Conservation (phyloP, 352 stramenopile species). For the Pythium chondricola region DNA sequence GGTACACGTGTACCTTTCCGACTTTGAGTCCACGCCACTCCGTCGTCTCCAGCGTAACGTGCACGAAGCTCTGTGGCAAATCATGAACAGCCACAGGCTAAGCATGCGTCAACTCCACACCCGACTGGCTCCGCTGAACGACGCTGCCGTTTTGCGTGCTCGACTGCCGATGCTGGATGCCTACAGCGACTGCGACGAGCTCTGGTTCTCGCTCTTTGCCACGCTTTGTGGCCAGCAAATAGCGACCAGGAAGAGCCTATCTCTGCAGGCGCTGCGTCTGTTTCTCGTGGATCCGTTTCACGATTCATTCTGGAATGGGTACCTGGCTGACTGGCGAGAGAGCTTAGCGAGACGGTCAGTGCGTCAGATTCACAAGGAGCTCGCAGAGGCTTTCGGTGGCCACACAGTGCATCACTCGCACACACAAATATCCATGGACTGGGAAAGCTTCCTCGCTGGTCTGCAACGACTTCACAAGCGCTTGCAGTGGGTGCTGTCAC, state of each 20-base stretch:
- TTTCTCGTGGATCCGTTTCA: slow-evolving; percentile 16
- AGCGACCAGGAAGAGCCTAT: not conserved
- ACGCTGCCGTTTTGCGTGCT: not conserved
- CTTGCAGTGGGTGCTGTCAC: not conserved
- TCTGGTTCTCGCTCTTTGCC: slow-evolving; percentile 7
- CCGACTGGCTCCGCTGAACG: not conserved
- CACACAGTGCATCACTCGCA: no score
- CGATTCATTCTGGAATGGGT: slow-evolving; percentile 8
- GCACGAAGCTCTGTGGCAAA: slow-evolving; percentile 12
- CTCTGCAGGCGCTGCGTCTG: slow-evolving; percentile 1
- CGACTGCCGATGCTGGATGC: slow-evolving; percentile 1
- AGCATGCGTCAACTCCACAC: slow-evolving; percentile 4
- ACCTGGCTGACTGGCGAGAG: slow-evolving; percentile 7
- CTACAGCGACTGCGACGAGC: not conserved
- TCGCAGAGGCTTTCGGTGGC: no score
- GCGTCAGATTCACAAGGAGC: no score
- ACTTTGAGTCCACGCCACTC: no score
- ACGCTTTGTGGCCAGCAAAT: not conserved
- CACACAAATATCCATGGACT: not conserved
- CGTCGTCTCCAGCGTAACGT: no score
- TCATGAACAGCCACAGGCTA: not conserved
- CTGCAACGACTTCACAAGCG: not conserved
- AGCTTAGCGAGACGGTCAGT: not conserved
- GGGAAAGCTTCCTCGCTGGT: not conserved
- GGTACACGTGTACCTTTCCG: no score